phyloP scores from a whole-genome alignment of 2,329 filamentous ascomycete genomes.

The Hypoxylon sp. region DNA sequence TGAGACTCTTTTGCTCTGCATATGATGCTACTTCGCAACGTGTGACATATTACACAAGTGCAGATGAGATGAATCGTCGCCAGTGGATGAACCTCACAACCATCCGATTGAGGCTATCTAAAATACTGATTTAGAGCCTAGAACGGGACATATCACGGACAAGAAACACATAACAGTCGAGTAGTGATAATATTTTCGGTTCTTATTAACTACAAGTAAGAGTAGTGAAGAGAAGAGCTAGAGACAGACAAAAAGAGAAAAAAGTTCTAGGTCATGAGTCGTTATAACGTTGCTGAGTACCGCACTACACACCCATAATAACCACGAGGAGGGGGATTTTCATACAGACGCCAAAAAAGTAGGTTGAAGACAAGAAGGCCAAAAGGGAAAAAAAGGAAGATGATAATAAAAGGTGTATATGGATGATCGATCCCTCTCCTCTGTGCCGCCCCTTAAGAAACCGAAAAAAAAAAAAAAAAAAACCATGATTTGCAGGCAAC shows the following conservation, averaged over 20 bases:
- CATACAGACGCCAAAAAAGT: slow-evolving; percentile 4
- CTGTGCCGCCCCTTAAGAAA: not conserved
- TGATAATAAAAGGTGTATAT: not conserved
- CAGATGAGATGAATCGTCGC: too few relatives aligned
- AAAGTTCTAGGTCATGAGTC: slow-evolving; percentile 18
- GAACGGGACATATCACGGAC: not conserved
- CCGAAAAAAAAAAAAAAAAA: not conserved
- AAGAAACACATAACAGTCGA: not conserved
- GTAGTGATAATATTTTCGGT: not conserved
- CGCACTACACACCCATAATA: not conserved
- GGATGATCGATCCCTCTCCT: not conserved
- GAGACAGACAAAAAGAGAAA: not conserved
- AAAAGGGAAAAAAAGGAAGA: not conserved
- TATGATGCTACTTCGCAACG: too few relatives aligned
- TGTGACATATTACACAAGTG: too few relatives aligned
- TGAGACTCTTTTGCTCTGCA: too few relatives aligned
- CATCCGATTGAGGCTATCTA: too few relatives aligned
- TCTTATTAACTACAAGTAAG: not conserved
- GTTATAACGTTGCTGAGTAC: not conserved
- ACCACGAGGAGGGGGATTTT: not conserved
- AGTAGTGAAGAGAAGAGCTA: not conserved
- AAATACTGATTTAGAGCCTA: too few relatives aligned
- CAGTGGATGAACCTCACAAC: too few relatives aligned
- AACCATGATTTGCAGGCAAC: slow-evolving; percentile 2
- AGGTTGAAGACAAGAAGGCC: not conserved